Base-by-base conservation (phyloP, 805 yeast species). In the Candida coquimbonensis region DNA sequence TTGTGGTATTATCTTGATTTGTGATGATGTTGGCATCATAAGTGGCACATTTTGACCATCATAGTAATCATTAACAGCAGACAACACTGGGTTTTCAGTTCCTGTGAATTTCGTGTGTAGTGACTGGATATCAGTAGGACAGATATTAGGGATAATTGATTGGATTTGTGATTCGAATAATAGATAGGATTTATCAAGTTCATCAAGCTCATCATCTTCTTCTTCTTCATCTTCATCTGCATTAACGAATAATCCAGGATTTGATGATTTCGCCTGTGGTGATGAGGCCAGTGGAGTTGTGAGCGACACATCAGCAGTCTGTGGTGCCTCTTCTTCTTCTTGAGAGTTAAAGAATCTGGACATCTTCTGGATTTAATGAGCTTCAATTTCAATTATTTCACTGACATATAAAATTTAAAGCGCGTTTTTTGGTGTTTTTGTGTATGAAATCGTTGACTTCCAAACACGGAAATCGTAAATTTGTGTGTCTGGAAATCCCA, bases 41-140 rank as follows among this genome's bases (percentile, higher is more conserved):
- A 12, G 14, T 13, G 26, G 26, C 14, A 37, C 26, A 24, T 32
- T n/a, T 26, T 38, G 40, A 12, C 31, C 36, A 16, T 71, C 75
- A 45, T 71, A 64, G 48, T 66, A 71, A 1, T 64, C 66, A 45
- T 68, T 65, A 2, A 70, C 64, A 1, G 78, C 74, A n/a, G 54
- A 54, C 12, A 67, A 49, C 3, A 72, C 54, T 3, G 62, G 54
- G n/a, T 63, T 60, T 1, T 52, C 54, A 0, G 53, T 40, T 14
- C 50, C 43, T n/a, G 53, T 51, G 47, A 60, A 67, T 45, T 58
- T 61, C 2, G 53, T 49, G 42, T 50, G 65, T 12, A 72, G 51
- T 14, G 43, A 34, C 7, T 47, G 44, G 2, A 65, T 50, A 4
- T 54, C 46, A 0, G 41, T 14, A 1, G 52, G 50, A 9, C 59